Conservation (phyloP, 2,329 filamentous ascomycete genomes). For the Rosellinia necatrix region DNA sequence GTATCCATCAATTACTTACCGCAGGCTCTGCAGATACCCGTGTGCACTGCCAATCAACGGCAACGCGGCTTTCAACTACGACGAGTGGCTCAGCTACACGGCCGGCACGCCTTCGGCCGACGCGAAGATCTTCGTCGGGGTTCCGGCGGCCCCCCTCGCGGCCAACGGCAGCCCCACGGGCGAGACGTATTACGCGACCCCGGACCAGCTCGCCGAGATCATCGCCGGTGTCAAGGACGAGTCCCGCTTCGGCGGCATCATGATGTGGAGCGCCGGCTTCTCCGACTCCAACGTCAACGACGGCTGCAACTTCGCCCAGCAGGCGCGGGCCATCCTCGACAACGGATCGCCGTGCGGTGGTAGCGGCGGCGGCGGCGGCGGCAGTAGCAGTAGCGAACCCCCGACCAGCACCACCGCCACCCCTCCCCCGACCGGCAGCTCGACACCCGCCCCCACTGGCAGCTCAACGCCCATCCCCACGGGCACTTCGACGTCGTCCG, state of each 20-base stretch:
- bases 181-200: constrained; percentile 43
- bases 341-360: constrained; percentile 38
- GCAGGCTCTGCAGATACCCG: constrained; percentile 24
- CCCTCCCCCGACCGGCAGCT: not conserved
- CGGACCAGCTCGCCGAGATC: constrained; percentile 39
- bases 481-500: constrained; percentile 5
- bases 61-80: constrained; percentile 45
- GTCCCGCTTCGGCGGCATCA: constrained; percentile 43
- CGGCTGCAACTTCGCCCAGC: constrained; percentile 48
- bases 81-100: constrained; percentile 43
- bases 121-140: constrained; percentile 47
- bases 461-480: not conserved
- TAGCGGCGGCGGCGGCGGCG: not conserved
- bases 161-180: constrained; percentile 43
- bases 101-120: constrained; percentile 39
- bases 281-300: constrained; percentile 43
- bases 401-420: constrained; percentile 1
- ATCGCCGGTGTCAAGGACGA: constrained; percentile 36
- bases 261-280: constrained; percentile 50
- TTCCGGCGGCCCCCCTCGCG: constrained; percentile 45
- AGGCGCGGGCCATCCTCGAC: constrained; percentile 43
- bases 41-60: constrained; percentile 44
- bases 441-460: not conserved
- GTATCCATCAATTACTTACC: constrained; percentile 9
- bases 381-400: constrained; percentile 4